Base-by-base conservation (phyloP, 2,329 filamentous ascomycete genomes). In the Colletotrichum chlorophyti region DNA sequence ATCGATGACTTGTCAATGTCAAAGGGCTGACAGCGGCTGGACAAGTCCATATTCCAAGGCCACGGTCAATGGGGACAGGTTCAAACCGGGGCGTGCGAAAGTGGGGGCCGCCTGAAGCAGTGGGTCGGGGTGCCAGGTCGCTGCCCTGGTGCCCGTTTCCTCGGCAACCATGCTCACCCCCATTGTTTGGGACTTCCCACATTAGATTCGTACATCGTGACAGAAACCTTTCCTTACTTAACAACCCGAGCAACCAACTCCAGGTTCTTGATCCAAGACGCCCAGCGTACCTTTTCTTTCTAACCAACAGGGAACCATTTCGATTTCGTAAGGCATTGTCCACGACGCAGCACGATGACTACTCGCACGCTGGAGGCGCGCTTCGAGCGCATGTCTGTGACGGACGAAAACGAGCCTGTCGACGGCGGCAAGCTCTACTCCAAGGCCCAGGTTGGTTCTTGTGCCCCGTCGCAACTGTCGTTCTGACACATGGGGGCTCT, bases 301-400 rank as follows among this genome's bases (percentile, higher is more conserved):
- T 59, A 49, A 60, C 52, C 45, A 41, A 51, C 58, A 60, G 58
- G 53, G 58, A 60, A 60, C 53, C 52, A n/a, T n/a, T 35, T 43
- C 53, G 27, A 26, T 15, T 15, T 60, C 45, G 19, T 42, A 37
- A 42, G 35, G 50, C 23, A 59, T 48, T 53, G 41, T 34, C 21
- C 41, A 42, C 9, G 37, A 46, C 41, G 43, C 41, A 49, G 43
- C 52, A 65, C 62, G 60, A 87, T 94, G 90, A 86, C 93, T 64
- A 85, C 90, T 58, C 86, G 91, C 66, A 87, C 86, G 48, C 82
- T 98, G 42, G 94, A 97, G 78, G 82, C 90, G 76, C 91, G 91
- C 68, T 91, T 98, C 70, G 93, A 97, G 86, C 89, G 88, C 74
- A 85, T 97, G 77, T 89, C 91, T 17, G 91, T 97, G 62, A 89